Evolutionary conservation across 768 basidiomycete genomes (phyloP).

Genomic region (Boletus rubropictus): DNA sequence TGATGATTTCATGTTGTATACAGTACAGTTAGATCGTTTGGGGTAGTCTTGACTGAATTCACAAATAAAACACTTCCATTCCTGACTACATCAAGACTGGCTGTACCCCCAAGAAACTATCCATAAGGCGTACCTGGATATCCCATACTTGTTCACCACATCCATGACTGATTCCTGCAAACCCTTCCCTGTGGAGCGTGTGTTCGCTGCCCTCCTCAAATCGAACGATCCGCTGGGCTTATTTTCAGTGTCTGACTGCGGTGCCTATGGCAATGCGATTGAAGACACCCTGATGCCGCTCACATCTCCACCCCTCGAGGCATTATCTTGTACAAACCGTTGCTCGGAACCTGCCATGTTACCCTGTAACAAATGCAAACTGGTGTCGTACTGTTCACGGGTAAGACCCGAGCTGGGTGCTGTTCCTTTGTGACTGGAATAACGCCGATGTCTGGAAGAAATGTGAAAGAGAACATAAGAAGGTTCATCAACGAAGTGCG

Average conservation of each 20-base stretch:
- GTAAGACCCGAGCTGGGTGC: conserved; percentile 2
- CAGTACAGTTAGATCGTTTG: background rate
- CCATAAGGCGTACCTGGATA: background rate
- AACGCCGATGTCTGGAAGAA: conserved; percentile 21
- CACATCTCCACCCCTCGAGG: conserved; percentile 19
- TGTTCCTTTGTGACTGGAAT: background rate
- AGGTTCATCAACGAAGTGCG: conserved; percentile 32
- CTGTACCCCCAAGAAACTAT: background rate
- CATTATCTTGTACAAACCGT: conserved; percentile 31
- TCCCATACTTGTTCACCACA: background rate
- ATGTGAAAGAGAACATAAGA: conserved; percentile 36
- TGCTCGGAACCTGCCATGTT: conserved; percentile 27
- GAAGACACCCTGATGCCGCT: conserved; percentile 14
- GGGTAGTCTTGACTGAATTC: too few relatives aligned
- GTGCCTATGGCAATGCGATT: conserved; percentile 11
- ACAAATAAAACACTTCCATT: conserved; percentile 1
- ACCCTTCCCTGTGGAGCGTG: conserved; percentile 1
- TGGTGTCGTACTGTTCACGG: conserved; percentile 42
- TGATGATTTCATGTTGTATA: background rate
- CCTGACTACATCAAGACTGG: background rate
- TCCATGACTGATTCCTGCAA: conserved; percentile 7
- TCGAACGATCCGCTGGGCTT: conserved; percentile 16
- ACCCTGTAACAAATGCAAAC: conserved; percentile 27
- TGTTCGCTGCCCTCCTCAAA: conserved; percentile 13
- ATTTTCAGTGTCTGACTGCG: conserved; percentile 16